Evolutionary conservation across 441 rosid species (phyloP), one percentile per base, ranked within the genome.

Genomic region (Raphanus hybrid): DNA sequence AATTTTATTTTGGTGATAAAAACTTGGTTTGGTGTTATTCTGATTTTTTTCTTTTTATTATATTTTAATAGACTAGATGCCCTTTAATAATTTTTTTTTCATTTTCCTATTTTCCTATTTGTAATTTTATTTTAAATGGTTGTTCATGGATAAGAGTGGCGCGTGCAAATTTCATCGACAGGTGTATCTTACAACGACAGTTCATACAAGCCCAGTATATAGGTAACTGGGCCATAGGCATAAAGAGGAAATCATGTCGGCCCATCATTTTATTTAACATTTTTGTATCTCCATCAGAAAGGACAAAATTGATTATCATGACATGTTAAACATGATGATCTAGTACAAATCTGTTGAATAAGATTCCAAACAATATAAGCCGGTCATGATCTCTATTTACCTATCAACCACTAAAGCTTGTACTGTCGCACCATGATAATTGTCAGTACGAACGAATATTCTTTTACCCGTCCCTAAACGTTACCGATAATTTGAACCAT

Each of bases 401-500:
- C 14, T 72, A 67, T 73, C 76, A 78, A 72, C 77, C 81, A 78
- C 77, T 73, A 50, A 72, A 72, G 67, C 62, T 48, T 9, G 55
- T 50, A 69, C 52, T 16, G 35, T 55, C 29, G 52, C 75, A 70
- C 61, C 80, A 70, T 57, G 62, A 57, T 57, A 63, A 69, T 77
- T 57, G 71, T 48, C 9, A 61, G 74, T 67, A 61, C 78, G 74
- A 73, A 78, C 70, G 77, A 78, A 78, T 78, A 67, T 78, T 71
- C 64, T 58, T 68, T 71, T 52, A 7, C 64, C 69, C 18, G 50
- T 61, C 62, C 14, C 41, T 20, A 39, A 39, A 54, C 32, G 18
- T 64, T 27, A 37, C 64, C 14, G 20, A 59, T 71, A 34, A 45
- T 48, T 6, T 20, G 62, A 73, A 68, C 77, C 81, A 73, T 68